Evolutionary conservation across 1,284 basidiomycete genomes (phyloP), one percentile per base, ranked within the genome.

Genomic region (Trichosporon coremiiforme): DNA sequence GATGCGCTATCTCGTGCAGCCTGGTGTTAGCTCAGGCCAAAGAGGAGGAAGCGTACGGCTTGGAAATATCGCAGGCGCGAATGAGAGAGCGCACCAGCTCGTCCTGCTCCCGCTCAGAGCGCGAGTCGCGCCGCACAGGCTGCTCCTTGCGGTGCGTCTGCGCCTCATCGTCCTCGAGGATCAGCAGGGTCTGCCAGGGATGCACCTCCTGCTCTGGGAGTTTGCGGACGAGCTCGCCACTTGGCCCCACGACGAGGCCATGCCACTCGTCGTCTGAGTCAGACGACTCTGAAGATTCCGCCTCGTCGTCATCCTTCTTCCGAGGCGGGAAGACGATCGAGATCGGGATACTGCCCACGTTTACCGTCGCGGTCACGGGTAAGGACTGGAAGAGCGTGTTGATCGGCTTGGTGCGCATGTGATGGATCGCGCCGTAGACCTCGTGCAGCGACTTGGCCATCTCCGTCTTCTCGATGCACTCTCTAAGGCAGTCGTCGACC

Each of bases 121-220:
- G 63, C 6, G 38, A 60, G 57, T 64, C 45, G 29, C 69, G 66
- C 10, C 64, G 60, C 65, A 12, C 63, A 20, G n/a, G 35, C 35
- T 10, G 38, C 45, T 33, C 31, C 45, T 22, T 31, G 68, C 67
- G 20, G 65, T 45, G 33, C 1, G n/a, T 17, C 31, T 66, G 38
- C 53, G 68, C 29, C 15, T 66, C 66, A 22, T 78, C 75, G 22
- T 79, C 78, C 3, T 82, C 76, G 2, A 97, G 81, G 25, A 94
- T 86, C 5, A 98, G 84, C 20, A 98, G 81, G 33, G 93, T 92
- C 80, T 96, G 95, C 95, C 95, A 98, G 3, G 95, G 95, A n/a
- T 89, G 87, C 10, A 98, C 73, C 69, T 80, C 50, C 7, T 79
- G 64, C 15, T 78, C 75, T 45, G 74, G 68, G 50, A 70, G 68